These are phyloP conservation scores for Paramecium bursaria DNA, from an alignment of 73 alveolate genomes.

Conservation along the genomic window DNA sequence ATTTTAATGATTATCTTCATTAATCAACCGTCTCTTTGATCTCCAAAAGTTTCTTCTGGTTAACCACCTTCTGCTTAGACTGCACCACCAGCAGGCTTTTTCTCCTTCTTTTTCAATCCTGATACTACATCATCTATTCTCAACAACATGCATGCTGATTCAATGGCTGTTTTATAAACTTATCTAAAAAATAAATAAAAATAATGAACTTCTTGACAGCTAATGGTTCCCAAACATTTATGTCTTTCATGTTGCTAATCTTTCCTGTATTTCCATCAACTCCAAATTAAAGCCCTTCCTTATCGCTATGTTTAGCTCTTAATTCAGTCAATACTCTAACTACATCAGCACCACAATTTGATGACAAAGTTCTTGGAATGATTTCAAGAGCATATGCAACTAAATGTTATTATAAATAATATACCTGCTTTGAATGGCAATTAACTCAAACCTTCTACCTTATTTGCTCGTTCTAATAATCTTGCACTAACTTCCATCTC, in stretches of 20 bases:
- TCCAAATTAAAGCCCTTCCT: constrained; percentile 87
- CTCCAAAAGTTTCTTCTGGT: constrained; percentile 69
- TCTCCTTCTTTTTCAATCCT: constrained; percentile 91
- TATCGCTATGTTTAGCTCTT: constrained; percentile 96
- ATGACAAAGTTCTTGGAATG: constrained; percentile 96
- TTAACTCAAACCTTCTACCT: constrained; percentile 91
- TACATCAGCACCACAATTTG: constrained; percentile 99
- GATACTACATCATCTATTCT: constrained; percentile 97
- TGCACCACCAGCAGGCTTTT: constrained; percentile 61
- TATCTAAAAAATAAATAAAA: constrained; percentile 60
- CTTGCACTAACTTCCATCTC: constrained; percentile 99
- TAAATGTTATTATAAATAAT: background rate
- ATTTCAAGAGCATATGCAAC: constrained; percentile 98
- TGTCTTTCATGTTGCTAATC: constrained; percentile 93
- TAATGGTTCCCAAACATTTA: constrained; percentile 97
- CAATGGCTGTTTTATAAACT: constrained; percentile 95
- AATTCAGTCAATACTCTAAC: constrained; percentile 98
- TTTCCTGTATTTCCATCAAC: constrained; percentile 98
- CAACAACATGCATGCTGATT: constrained; percentile 91
- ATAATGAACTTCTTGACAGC: constrained; percentile 87
- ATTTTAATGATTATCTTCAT: background rate
- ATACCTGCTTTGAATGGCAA: constrained; percentile 94
- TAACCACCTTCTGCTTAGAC: constrained; percentile 50
- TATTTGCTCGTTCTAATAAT: constrained; percentile 87
- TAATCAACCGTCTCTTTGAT: constrained; percentile 71